A percentile compares a stretch with the other conserved stretches of the same genome.
These are phyloP conservation scores for Mortierella hygrophila DNA, from an alignment of 192 early-diverging fungal species.

Conservation along the genomic window DNA sequence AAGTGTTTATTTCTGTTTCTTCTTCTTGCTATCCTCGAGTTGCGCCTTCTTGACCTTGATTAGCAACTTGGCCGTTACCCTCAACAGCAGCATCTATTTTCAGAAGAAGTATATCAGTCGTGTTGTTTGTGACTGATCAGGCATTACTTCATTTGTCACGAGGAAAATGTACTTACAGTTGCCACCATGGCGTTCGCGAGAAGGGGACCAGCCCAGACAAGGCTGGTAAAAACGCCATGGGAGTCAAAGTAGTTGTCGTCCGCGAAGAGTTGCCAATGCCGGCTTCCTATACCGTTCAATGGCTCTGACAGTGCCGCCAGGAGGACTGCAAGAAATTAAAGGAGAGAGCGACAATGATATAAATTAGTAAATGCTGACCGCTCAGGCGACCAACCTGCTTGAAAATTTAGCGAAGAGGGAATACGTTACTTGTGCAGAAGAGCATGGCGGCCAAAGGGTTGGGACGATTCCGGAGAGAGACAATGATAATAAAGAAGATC, in stretches of 20 bases:
- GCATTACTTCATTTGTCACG: no score
- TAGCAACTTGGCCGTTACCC: conserved; percentile 43
- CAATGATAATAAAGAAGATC: conserved; percentile 43
- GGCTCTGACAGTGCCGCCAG: conserved; percentile 61
- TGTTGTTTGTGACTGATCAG: background rate
- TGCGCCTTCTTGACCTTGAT: conserved; percentile 58
- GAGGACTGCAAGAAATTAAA: conserved; percentile 42
- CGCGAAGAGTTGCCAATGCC: conserved; percentile 61
- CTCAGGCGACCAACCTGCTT: no score
- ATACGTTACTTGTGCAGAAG: conserved; percentile 55
- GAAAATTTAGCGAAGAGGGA: no score
- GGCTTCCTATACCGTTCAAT: conserved; percentile 53
- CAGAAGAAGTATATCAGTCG: background rate
- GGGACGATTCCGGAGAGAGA: conserved; percentile 57
- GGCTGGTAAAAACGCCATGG: conserved; percentile 58
- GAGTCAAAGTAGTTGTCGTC: conserved; percentile 65
- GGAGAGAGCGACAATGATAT: background rate
- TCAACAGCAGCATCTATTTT: conserved; percentile 54
- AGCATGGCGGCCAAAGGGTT: conserved; percentile 56
- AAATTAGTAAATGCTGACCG: background rate
- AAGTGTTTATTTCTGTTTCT: conserved; percentile 39
- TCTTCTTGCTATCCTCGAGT: conserved; percentile 30
- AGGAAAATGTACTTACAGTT: conserved; percentile 30
- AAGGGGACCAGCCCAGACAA: conserved; percentile 59
- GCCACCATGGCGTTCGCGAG: conserved; percentile 56